Percentiles rank a stretch among this genome's conserved stretches.
phyloP scores from a whole-genome alignment of 1,139 yeast species.

The Geotrichum restrictum region DNA sequence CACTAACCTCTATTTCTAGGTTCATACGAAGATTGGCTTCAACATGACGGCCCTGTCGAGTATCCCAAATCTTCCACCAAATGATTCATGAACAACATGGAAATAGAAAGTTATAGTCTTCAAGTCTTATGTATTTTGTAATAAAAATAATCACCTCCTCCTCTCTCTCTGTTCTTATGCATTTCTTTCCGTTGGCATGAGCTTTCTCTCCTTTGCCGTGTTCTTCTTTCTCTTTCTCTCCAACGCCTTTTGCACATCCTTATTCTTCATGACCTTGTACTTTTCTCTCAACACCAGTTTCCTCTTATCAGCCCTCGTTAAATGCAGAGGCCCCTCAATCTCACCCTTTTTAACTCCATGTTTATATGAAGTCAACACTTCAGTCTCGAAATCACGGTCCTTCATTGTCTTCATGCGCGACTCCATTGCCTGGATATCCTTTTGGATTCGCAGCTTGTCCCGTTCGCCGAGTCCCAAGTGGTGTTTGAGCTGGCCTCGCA shows the following conservation, averaged over 20 bases:
- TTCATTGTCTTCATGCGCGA: conserved; percentile 74
- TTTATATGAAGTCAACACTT: conserved; percentile 52
- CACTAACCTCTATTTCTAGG: conserved; percentile 44
- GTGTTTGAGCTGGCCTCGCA: conserved; percentile 51
- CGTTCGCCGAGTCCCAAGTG: conserved; percentile 38
- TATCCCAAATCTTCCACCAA: conserved; percentile 4
- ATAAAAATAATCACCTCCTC: neutral
- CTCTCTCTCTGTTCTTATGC: conserved; percentile 9
- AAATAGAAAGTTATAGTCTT: no score
- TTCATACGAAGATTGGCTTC: conserved; percentile 81
- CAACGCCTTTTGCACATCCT: conserved; percentile 81
- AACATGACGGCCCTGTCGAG: conserved; percentile 39
- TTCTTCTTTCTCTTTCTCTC: conserved; percentile 92
- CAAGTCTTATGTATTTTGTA: neutral
- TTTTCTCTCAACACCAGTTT: conserved; percentile 84
- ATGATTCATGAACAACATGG: no score
- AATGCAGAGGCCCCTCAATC: conserved; percentile 55
- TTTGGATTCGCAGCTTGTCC: conserved; percentile 55
- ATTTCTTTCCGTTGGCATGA: conserved; percentile 46
- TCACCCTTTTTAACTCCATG: conserved; percentile 46
- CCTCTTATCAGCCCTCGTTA: conserved; percentile 75
- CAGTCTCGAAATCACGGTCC: conserved; percentile 68
- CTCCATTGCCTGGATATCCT: conserved; percentile 51
- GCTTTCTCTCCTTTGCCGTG: conserved; percentile 84
- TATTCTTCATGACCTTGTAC: conserved; percentile 76